A percentile compares a stretch with the other conserved stretches of the same genome.
Conservation (phyloP, 2,329 filamentous ascomycete species). For the Fusarium secorum region DNA sequence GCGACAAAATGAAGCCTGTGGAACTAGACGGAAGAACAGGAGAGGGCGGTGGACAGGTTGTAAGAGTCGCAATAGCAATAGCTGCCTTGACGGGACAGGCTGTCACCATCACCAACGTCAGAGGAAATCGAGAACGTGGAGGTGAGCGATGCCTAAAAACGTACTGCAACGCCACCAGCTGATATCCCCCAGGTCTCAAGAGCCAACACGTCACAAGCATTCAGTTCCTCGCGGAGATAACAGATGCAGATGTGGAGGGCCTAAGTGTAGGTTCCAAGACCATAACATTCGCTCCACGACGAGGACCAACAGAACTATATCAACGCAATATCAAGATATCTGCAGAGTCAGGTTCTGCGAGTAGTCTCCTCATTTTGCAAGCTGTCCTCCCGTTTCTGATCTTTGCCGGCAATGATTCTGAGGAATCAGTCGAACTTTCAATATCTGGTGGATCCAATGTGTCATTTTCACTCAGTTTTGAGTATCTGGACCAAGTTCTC, state of each 20-base stretch:
- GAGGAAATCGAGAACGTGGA: slow-evolving; percentile 59
- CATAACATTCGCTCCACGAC: slow-evolving; percentile 56
- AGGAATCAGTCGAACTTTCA: slow-evolving; percentile 56
- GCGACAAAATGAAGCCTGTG: slow-evolving; percentile 47
- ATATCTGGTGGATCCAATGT: slow-evolving; percentile 69
- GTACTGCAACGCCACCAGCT: neutral
- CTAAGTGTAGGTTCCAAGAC: slow-evolving; percentile 60
- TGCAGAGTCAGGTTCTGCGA: slow-evolving; percentile 60
- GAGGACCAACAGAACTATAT: slow-evolving; percentile 49
- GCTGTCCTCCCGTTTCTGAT: slow-evolving; percentile 67
- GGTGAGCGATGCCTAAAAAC: slow-evolving; percentile 34
- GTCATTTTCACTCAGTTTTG: slow-evolving; percentile 63
- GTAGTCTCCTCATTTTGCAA: slow-evolving; percentile 66
- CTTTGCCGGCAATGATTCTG: slow-evolving; percentile 57
- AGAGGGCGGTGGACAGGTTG: slow-evolving; percentile 69
- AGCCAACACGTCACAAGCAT: slow-evolving; percentile 67
- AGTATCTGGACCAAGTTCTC: slow-evolving; percentile 69
- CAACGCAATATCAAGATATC: slow-evolving; percentile 58
- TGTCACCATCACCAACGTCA: slow-evolving; percentile 61
- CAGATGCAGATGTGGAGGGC: slow-evolving; percentile 59
- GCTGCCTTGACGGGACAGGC: slow-evolving; percentile 63
- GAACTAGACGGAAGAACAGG: slow-evolving; percentile 64
- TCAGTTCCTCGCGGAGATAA: slow-evolving; percentile 60
- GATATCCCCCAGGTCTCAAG: slow-evolving; percentile 59
- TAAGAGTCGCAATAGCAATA: slow-evolving; percentile 63